Base-by-base conservation (phyloP, 1,284 basidiomycete species). In the Leccinum ambiguum region DNA sequence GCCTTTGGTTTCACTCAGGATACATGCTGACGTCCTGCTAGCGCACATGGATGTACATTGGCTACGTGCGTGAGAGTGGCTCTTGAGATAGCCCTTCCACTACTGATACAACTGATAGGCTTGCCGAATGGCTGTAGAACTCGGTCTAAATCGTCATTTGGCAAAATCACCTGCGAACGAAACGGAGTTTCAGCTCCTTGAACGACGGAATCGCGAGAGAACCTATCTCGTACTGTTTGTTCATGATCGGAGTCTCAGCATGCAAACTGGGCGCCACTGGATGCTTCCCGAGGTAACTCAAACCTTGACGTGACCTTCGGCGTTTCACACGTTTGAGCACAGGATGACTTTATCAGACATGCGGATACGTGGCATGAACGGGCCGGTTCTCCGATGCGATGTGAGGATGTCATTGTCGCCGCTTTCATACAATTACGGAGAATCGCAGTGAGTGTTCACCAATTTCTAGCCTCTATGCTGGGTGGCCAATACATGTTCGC, bases 41-140 rank as follows among this genome's bases (percentile, higher is more conserved):
- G 89, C 85, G 88, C 56, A 92, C 91, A 10, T 93, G 91, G 91
- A 89, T 85, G 60, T 93, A 90, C 74, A 91, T 93, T 72, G 91
- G 91, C 66, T 91, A 91, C 76, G 91, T 89, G 74, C 74, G 86
- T 74, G 10, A 74, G 48, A 54, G 43, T 18, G 3, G 9, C 14
- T 39, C 13, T 45, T 54, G 14, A 18, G 64, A 62, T 45, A 9
- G 2, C 21, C n/a, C 14, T 61, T 6, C 16, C 5, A 18, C 65
- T 67, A 60, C 64, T 72, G 59, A 66, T 67, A 61, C 63, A 66
- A 59, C 66, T 43, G 66, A 48, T 67, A 91, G 89, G 89, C 91
- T n/a, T 91, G 89, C 73, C 88, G 91, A 61, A 92, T 93, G 90
- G 90, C 92, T 18, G 86, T 93, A 39, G 91, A 93, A 72, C 82